Evolutionary conservation across 805 yeast genomes (phyloP).

Genomic region (Alloascoidea hylecoeti): DNA sequence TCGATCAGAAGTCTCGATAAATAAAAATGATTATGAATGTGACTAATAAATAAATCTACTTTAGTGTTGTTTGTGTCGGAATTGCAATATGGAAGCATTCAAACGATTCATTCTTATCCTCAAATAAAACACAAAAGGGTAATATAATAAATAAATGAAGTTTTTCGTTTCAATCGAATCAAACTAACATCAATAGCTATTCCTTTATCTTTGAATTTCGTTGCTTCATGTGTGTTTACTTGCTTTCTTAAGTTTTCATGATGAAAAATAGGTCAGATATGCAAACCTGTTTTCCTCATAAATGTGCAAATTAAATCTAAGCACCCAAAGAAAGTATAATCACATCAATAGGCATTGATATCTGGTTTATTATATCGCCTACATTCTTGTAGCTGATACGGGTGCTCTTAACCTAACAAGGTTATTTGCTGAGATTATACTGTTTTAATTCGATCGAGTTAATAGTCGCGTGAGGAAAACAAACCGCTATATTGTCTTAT

Average conservation of each 20-base stretch:
- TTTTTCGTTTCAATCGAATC: too few species aligned
- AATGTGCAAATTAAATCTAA: too few species aligned
- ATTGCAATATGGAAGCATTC: conserved; percentile 46
- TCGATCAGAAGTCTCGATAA: too few species aligned
- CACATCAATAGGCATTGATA: too few species aligned
- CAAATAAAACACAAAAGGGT: conserved; percentile 71
- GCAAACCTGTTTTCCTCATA: too few species aligned
- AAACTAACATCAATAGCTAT: conserved; percentile 19
- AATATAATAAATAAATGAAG: conserved; percentile 6
- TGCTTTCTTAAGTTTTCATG: too few species aligned
- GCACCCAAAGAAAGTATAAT: too few species aligned
- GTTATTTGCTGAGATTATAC: conserved; percentile 53
- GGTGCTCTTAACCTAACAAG: conserved; percentile 1
- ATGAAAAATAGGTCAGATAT: too few species aligned
- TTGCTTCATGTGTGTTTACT: conserved; percentile 76
- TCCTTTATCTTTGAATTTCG: conserved; percentile 76
- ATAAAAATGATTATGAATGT: too few species aligned
- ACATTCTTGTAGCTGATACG: conserved; percentile 1
- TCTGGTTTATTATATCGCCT: too few species aligned
- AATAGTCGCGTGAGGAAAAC: conserved; percentile 69
- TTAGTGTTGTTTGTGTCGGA: conserved; percentile 29
- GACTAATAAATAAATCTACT: not conserved
- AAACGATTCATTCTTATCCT: conserved; percentile 45
- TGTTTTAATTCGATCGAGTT: conserved; percentile 72
- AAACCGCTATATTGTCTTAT: conserved; percentile 12